Evolutionary conservation across 441 rosid genomes (phyloP), one percentile per base, ranked within the genome.

Genomic region (Populus trichocarpa): DNA sequence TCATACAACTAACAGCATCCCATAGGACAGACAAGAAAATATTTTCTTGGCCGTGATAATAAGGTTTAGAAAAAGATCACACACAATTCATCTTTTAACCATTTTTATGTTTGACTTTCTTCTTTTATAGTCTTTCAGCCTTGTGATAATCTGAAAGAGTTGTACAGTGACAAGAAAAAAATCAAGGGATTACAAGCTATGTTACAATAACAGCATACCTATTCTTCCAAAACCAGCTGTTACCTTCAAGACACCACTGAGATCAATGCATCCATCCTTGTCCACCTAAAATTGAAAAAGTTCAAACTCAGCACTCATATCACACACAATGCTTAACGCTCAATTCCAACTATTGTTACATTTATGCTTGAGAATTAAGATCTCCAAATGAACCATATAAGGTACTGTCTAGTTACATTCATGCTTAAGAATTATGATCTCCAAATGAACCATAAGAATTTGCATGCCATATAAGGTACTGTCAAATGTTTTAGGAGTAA

Each of bases 231-330:
- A 90, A 74, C 91, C 85, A 69, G 86, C 84, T 12, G 85, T 86
- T 36, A 93, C 97, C 86, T 84, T 88, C 85, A 93, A 82, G 67
- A 86, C 74, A 59, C 93, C 91, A 71, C 90, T 75, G 10, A 92
- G 91, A 79, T 89, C 91, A 73, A 92, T 69, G 84, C 86, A 90
- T 69, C 98, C 95, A 78, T 42, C 12, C 70, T 73, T 30, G 78
- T 90, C 86, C 78, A 86, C 97, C 98, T 93, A 76, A n/a, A 73
- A 71, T 57, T 28, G 57, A 61, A 75, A 53, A 78, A 30, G 26
- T 23, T 12, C 14, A 42, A 71, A 69, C 72, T 75, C 80, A 72
- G 32, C 26, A 67, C 66, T 20, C 23, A 32, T 20, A 64, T 36
- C 8, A n/a, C 20, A 69, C 59, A 5, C 73, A 71, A 72, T 33